These are phyloP conservation scores for Aspergillus bertholletiae DNA, from an alignment of 495 filamentous ascomycete genomes.

Conservation along the genomic window DNA sequence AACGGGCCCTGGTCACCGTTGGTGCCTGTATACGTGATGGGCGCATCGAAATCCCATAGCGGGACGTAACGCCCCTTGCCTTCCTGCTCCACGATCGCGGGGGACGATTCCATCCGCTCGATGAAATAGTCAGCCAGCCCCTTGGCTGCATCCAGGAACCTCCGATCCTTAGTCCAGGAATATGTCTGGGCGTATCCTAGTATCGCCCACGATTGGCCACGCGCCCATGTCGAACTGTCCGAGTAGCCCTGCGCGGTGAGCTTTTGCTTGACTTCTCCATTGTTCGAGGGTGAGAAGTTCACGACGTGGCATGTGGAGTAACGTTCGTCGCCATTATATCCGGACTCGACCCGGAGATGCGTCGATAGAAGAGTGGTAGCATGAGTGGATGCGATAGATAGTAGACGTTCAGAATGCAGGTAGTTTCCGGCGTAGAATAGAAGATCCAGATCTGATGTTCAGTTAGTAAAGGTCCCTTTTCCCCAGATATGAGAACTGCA, in stretches of 20 bases:
- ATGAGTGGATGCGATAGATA: constrained; percentile 35
- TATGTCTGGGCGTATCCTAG: constrained; percentile 43
- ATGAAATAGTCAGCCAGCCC: constrained; percentile 38
- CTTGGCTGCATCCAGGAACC: constrained; percentile 31
- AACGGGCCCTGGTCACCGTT: constrained; percentile 11
- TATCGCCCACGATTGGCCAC: constrained; percentile 49
- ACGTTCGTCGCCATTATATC: too few relatives aligned
- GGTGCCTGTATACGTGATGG: too few relatives aligned
- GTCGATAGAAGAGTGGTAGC: constrained; percentile 25
- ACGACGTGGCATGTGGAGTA: constrained; percentile 35
- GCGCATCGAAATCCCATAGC: constrained; percentile 40
- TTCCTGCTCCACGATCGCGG: too few relatives aligned
- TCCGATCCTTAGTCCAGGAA: constrained; percentile 34
- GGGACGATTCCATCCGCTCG: constrained; percentile 15
- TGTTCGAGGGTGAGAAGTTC: constrained; percentile 35
- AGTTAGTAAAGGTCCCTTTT: neutral
- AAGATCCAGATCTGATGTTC: constrained; percentile 34
- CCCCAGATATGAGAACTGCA: neutral
- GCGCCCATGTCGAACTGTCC: constrained; percentile 40
- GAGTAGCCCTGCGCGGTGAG: constrained; percentile 43
- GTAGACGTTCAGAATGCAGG: constrained; percentile 16
- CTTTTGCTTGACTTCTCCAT: constrained; percentile 23
- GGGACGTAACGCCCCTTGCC: constrained; percentile 19
- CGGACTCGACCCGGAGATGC: constrained; percentile 30
- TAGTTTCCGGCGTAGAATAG: constrained; percentile 40